Evolutionary conservation across 441 rosid species (phyloP).

Genomic region (Sinapis alba): DNA sequence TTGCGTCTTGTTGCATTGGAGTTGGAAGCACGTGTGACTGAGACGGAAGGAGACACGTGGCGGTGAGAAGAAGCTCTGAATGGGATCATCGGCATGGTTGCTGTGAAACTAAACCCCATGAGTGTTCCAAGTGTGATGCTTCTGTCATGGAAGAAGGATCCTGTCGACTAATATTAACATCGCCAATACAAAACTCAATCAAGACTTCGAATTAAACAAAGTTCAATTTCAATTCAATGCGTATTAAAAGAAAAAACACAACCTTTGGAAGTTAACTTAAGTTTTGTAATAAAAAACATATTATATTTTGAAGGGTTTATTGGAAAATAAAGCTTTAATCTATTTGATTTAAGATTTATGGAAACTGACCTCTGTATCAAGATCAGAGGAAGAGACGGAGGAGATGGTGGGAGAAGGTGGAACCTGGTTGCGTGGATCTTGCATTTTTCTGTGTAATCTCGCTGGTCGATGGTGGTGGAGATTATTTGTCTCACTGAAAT

Average conservation of each 20-base stretch:
- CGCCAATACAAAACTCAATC: conserved; percentile 2
- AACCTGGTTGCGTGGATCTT: conserved; percentile 53
- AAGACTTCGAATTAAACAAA: neutral
- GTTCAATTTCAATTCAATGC: neutral
- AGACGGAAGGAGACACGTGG: conserved; percentile 36
- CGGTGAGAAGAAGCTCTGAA: conserved; percentile 49
- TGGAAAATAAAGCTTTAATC: neutral
- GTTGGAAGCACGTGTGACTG: conserved; percentile 32
- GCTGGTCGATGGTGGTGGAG: conserved; percentile 6
- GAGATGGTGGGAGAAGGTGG: conserved; percentile 73
- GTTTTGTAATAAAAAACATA: conserved; percentile 3
- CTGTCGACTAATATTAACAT: conserved; percentile 62
- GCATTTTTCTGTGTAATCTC: conserved; percentile 39
- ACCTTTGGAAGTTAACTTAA: neutral
- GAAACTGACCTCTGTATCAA: conserved; percentile 74
- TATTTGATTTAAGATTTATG: neutral
- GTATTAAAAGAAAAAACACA: neutral
- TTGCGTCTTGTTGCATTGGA: conserved; percentile 33
- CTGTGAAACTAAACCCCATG: conserved; percentile 82
- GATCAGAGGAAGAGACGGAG: conserved; percentile 88
- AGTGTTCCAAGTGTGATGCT: conserved; percentile 89
- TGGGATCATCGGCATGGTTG: conserved; percentile 58
- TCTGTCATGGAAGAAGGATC: conserved; percentile 90
- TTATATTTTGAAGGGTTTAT: neutral
- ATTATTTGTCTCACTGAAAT: neutral